Evolutionary conservation across 139 green algal species (phyloP).

Genomic region (Dunaliella primolecta): DNA sequence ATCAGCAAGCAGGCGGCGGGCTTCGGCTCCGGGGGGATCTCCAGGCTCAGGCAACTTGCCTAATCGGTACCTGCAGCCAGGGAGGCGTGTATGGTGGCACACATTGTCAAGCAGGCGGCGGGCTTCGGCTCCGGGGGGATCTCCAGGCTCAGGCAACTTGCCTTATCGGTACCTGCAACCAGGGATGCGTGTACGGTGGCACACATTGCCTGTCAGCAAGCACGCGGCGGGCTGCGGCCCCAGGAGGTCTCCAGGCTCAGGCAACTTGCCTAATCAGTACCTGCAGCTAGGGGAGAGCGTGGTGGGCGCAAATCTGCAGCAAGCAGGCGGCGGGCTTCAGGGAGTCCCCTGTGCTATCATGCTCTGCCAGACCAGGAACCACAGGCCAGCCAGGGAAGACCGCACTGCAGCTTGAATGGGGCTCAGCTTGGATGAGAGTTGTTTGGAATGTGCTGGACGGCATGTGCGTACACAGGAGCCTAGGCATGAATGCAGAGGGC

Average conservation of each 20-base stretch:
- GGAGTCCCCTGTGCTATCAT: no score
- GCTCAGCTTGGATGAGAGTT: no score
- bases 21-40: slow-evolving; percentile 47
- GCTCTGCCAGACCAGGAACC: no score
- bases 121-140: slow-evolving; percentile 50
- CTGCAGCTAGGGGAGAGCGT: slow-evolving; percentile 13
- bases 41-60: slow-evolving; percentile 49
- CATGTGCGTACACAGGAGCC: no score
- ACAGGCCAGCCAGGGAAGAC: no score
- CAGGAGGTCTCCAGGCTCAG: slow-evolving; percentile 55
- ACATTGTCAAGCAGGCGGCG: slow-evolving; percentile 43
- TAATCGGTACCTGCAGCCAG: slow-evolving; percentile 35
- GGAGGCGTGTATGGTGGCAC: no score
- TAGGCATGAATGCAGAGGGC: no score
- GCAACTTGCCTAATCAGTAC: slow-evolving; percentile 42
- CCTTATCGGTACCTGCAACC: slow-evolving; percentile 45
- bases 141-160: slow-evolving; percentile 48
- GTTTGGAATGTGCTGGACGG: no score
- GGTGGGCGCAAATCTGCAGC: no score
- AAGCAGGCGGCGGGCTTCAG: slow-evolving; percentile 41
- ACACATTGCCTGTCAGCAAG: slow-evolving; percentile 70
- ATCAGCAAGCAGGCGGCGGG: slow-evolving; percentile 56
- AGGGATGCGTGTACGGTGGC: no score
- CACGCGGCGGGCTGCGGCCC: slow-evolving; percentile 33
- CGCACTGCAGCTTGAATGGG: no score